These are phyloP conservation scores for Allium sativum DNA, from an alignment of 106 monocot species.

Conservation along the genomic window DNA sequence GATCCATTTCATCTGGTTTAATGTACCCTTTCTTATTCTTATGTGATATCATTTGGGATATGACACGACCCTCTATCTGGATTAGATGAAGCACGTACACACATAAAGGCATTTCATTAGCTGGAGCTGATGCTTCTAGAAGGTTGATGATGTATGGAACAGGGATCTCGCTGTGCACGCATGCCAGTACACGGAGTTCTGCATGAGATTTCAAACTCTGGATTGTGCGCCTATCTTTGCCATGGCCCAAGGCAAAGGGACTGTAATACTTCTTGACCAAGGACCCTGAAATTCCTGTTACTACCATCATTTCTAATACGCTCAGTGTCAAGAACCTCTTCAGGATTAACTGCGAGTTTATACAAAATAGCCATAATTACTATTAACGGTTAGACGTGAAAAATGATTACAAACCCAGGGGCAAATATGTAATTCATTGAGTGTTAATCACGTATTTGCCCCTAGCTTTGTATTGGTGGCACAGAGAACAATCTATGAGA, in stretches of 20 bases:
- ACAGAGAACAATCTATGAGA: too few species aligned
- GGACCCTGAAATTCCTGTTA: not conserved
- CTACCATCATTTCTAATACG: not conserved
- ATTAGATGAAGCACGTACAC: constrained; percentile 35
- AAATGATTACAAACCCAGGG: too few species aligned
- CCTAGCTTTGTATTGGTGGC: too few species aligned
- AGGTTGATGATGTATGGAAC: constrained; percentile 20
- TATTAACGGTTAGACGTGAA: too few species aligned
- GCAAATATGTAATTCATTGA: too few species aligned
- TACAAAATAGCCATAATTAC: too few species aligned
- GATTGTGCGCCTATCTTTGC: constrained; percentile 5
- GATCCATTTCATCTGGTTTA: constrained; percentile 22
- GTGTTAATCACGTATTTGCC: too few species aligned
- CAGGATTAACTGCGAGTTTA: not conserved
- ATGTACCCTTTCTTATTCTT: constrained; percentile 28
- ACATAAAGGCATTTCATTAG: constrained; percentile 8
- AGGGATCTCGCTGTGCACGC: constrained; percentile 18
- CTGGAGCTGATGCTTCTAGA: constrained; percentile 14
- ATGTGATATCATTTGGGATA: constrained; percentile 25
- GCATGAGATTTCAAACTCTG: constrained; percentile 5
- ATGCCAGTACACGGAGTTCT: constrained; percentile 29
- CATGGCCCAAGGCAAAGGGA: constrained; percentile 1
- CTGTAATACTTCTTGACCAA: constrained; percentile 6
- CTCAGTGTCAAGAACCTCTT: not conserved
- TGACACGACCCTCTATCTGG: constrained; percentile 24